Conservation (phyloP, 2,329 filamentous ascomycete species). For the Botrytis fragariae region DNA sequence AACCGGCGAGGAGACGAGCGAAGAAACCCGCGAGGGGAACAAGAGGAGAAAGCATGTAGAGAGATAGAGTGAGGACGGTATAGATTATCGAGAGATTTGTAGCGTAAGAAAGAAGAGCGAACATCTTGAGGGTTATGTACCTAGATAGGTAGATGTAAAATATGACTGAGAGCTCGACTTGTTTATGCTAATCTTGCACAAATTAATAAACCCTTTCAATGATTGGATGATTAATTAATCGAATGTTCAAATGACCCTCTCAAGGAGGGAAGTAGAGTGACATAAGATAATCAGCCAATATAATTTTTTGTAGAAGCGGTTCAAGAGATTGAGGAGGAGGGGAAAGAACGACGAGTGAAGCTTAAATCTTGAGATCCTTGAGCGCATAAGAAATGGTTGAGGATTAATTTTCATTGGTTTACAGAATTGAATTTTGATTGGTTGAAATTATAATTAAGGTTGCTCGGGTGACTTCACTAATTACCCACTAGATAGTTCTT, state of each 20-base stretch:
- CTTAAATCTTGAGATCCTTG: not conserved
- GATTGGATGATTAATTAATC: conserved; percentile 2
- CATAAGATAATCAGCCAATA: conserved; percentile 25
- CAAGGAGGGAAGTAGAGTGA: conserved; percentile 31
- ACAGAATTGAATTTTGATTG: not conserved
- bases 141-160: not conserved
- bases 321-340: conserved; percentile 19
- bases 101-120: conserved; percentile 37
- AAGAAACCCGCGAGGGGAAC: conserved; percentile 62
- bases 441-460: not conserved
- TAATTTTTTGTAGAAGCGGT: not conserved
- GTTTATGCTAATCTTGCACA: not conserved
- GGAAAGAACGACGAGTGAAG: not conserved
- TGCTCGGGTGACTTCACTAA: conserved; percentile 11
- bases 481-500: too few species aligned
- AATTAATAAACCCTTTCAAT: not conserved
- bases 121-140: conserved; percentile 27
- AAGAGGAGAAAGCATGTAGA: conserved; percentile 62
- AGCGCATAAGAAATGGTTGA: conserved; percentile 10
- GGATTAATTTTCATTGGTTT: conserved; percentile 14
- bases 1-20: conserved; percentile 65
- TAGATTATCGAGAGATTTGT: conserved; percentile 52
- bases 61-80: conserved; percentile 48
- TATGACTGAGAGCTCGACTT: not conserved
- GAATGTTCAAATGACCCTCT: conserved; percentile 30